Conservation (phyloP, 768 basidiomycete genomes). For the Candolleomyces efflorescens region DNA sequence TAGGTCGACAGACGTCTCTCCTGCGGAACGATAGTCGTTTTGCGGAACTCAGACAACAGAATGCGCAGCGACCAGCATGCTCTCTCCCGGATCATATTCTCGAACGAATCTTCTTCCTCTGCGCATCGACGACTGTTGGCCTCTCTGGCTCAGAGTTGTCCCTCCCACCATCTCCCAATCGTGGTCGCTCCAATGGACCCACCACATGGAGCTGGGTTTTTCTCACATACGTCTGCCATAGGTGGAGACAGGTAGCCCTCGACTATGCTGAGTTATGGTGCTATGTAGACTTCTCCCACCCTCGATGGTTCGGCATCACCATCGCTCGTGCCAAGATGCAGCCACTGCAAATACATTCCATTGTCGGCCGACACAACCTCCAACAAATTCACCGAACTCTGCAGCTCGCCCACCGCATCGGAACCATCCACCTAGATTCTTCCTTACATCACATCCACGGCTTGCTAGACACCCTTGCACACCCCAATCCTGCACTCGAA, state of each 20-base stretch:
- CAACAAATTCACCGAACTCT: constrained; percentile 27
- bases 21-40: constrained; percentile 2
- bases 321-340: constrained; percentile 27
- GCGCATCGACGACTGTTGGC: not conserved
- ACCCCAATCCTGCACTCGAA: constrained; percentile 30
- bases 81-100: constrained; percentile 3
- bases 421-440: constrained; percentile 29
- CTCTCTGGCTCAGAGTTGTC: not conserved
- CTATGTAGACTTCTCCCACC: constrained; percentile 35
- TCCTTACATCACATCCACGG: constrained; percentile 30
- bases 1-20: not conserved
- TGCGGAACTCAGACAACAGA: constrained; percentile 1
- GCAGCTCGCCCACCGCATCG: constrained; percentile 31
- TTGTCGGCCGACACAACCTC: constrained; percentile 26
- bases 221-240: constrained; percentile 32
- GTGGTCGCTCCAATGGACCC: not conserved
- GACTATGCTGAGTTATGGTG: constrained; percentile 30
- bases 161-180: not conserved
- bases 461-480: constrained; percentile 28
- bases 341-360: constrained; percentile 27
- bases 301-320: constrained; percentile 27
- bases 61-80: not conserved
- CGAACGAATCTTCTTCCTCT: not conserved
- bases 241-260: constrained; percentile 31
- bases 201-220: constrained; percentile 31